Conservation (phyloP, 345 rosid genomes). For the Ceriops decandra region DNA sequence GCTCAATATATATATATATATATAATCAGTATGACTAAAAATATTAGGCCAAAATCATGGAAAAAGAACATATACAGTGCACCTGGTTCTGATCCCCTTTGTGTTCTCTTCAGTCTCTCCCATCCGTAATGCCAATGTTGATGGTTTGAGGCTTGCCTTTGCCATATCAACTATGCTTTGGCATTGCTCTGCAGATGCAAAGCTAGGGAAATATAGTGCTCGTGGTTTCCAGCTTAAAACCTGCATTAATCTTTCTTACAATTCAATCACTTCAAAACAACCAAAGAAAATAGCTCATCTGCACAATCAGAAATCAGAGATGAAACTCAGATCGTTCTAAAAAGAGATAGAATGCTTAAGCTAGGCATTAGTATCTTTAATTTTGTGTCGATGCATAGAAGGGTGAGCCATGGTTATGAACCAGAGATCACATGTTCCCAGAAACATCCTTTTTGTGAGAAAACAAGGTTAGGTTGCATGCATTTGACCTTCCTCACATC, state of each 20-base stretch:
- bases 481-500: no score
- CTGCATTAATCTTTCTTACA: constrained; percentile 24
- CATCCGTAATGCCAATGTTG: constrained; percentile 47
- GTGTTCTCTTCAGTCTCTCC: constrained; percentile 49
- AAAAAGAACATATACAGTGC: not conserved
- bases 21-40: no score
- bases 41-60: not conserved
- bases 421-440: no score
- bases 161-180: constrained; percentile 43
- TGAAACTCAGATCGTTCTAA: no score
- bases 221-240: constrained; percentile 74
- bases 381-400: no score
- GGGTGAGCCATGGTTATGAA: no score
- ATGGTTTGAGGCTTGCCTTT: constrained; percentile 47
- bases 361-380: no score
- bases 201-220: constrained; percentile 51
- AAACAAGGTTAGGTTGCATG: no score
- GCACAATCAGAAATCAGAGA: not conserved
- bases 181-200: constrained; percentile 61
- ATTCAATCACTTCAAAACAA: not conserved
- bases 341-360: no score
- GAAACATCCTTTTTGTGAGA: no score
- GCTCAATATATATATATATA: no score
- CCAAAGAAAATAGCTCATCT: not conserved
- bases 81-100: constrained; percentile 70